These are phyloP conservation scores for Metschnikowia henanensis DNA, from an alignment of 805 yeast genomes.

Conservation along the genomic window DNA sequence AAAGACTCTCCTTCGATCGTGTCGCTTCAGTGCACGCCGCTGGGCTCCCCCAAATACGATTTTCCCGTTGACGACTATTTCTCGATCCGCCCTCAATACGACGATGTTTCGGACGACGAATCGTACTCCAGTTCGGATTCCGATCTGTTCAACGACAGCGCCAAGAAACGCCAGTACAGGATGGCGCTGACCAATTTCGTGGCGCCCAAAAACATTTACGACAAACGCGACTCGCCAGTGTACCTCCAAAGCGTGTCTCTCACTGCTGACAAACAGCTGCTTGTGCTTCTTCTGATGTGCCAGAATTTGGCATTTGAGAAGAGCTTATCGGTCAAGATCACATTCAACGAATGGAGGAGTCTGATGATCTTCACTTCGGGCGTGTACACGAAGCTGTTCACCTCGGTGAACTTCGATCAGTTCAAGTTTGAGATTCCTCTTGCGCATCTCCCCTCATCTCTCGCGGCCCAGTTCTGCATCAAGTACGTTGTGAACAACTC, in stretches of 20 bases:
- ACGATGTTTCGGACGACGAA: conserved; percentile 25
- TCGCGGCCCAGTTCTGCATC: conserved; percentile 37
- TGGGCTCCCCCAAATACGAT: conserved; percentile 29
- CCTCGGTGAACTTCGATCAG: conserved; percentile 38
- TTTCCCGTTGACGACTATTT: conserved; percentile 25
- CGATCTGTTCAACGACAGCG: conserved; percentile 15
- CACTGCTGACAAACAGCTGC: conserved; percentile 21
- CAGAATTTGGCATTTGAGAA: conserved; percentile 40
- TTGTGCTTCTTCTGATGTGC: conserved; percentile 30
- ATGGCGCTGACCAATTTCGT: conserved; percentile 15
- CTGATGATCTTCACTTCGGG: conserved; percentile 24
- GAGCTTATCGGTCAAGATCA: conserved; percentile 41
- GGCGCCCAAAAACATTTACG: conserved; percentile 19
- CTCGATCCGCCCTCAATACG: conserved; percentile 20
- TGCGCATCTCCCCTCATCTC: conserved; percentile 27
- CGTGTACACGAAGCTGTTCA: conserved; percentile 23
- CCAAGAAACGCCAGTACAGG: conserved; percentile 19
- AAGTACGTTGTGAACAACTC: conserved; percentile 30
- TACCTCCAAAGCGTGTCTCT: conserved; percentile 40
- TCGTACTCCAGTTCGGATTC: conserved; percentile 17
- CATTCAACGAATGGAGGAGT: conserved; percentile 50
- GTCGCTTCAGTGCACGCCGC: conserved; percentile 56
- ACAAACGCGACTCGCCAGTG: conserved; percentile 21
- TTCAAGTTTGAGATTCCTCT: conserved; percentile 52
- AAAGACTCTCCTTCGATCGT: conserved; percentile 61